Base-by-base conservation (phyloP, 108 stramenopile species). In the Parmales sp. region DNA sequence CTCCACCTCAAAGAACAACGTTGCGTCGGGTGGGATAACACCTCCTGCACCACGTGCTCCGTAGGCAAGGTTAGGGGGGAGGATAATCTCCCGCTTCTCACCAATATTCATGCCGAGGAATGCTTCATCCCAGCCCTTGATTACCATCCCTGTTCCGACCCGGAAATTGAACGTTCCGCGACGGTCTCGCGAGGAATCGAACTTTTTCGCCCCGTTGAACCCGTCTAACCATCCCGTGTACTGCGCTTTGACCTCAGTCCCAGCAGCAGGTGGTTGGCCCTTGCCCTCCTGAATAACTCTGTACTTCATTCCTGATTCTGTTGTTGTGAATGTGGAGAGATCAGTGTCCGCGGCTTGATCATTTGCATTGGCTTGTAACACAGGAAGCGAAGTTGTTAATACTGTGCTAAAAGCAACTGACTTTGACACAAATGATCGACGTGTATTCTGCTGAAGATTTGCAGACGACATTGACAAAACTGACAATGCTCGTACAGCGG, bases 181-280 rank as follows among this genome's bases (percentile, higher is more conserved):
- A 9, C 95, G 90, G 80, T 95, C 94, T 28, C 93, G 70, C 5
- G 93, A 90, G 41, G 87, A 89, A 69, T 99, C 98, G 69, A 99
- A 99, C 65, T 91, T 92, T 34, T 83, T 82, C 44, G 44, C 64
- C 11, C 82, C 80, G 43, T 90, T 83, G 64, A 96, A 96, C n/a
- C 81, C 87, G 65, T 93, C 89, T 20, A 99, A 74, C 86, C 90
- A 96, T 34, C 95, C 98, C 0, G 95, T 97, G 82, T 99, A 99
- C 60, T 99, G 98, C 0, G 95, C 89, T 46, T 94, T 94, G 29
- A 99, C 94, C 5, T 75, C 87, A 64, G 86, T 80, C 0, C 94
- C 93, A 11, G 83, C 72, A 9, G 67, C 18, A 0, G 94, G 94
- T 38, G 88, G 71, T 34, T 86, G 86, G n/a, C 93, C 95, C 18